phyloP scores from a whole-genome alignment of 768 basidiomycete species.

The Mrakia blollopis region DNA sequence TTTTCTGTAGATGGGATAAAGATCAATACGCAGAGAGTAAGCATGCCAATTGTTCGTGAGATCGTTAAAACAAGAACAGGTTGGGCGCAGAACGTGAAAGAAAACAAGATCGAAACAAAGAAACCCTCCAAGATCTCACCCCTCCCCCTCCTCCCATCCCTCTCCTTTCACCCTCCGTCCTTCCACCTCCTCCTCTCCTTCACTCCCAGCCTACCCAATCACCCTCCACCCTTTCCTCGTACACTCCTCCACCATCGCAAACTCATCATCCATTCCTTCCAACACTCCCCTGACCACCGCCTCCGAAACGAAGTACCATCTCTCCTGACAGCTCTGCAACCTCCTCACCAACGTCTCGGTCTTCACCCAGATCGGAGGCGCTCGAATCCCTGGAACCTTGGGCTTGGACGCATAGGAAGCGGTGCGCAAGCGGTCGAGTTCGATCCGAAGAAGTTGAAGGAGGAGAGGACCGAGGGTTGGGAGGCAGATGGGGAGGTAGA shows the following conservation, averaged over 20 bases:
- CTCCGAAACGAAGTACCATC: slow-evolving; percentile 1
- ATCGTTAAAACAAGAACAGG: no score
- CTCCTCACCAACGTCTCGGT: slow-evolving; percentile 5
- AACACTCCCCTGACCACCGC: neutral
- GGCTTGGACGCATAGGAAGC: no score
- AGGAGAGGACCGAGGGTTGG: slow-evolving; percentile 18
- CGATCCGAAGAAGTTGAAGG: slow-evolving; percentile 13
- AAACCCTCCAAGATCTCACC: no score
- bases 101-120: no score
- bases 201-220: neutral
- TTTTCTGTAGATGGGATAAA: no score
- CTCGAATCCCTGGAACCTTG: neutral
- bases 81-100: no score
- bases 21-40: no score
- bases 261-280: neutral
- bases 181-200: no score
- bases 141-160: no score
- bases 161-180: neutral
- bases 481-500: slow-evolving; percentile 9
- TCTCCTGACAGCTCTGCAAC: neutral
- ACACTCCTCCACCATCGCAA: neutral
- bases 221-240: slow-evolving; percentile 15
- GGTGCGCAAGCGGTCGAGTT: slow-evolving; percentile 2
- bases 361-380: neutral
- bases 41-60: no score